phyloP scores from a whole-genome alignment of 805 yeast genomes.

The Komagataella populi region DNA sequence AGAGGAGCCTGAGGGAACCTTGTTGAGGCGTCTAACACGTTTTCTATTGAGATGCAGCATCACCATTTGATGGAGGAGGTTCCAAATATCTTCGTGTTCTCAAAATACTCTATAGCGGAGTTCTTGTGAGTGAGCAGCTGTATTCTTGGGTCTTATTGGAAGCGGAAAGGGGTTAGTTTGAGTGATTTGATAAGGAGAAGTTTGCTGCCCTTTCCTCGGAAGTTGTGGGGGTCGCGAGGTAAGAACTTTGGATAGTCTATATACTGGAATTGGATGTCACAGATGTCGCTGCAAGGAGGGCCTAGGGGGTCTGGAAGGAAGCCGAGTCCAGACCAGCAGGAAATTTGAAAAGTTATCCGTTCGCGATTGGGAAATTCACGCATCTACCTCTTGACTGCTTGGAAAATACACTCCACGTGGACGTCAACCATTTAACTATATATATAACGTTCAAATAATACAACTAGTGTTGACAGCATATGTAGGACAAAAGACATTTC shows the following conservation, averaged over 20 bases:
- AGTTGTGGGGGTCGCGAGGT: neutral
- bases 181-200: neutral
- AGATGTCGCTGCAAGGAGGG: neutral
- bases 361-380: neutral
- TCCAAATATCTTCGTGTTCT: neutral
- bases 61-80: neutral
- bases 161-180: neutral
- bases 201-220: neutral
- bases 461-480: neutral
- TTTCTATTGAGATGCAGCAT: neutral
- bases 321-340: neutral
- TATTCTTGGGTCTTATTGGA: neutral
- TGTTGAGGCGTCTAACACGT: neutral
- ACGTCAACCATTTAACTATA: neutral
- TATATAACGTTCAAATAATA: too few relatives aligned
- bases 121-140: neutral
- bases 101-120: neutral
- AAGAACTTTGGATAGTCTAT: neutral
- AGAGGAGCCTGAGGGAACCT: neutral
- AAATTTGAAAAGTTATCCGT: neutral
- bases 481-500: neutral
- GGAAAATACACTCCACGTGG: neutral
- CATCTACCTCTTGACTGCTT: neutral
- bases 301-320: neutral
- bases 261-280: neutral